Base-by-base conservation (phyloP, 2,329 filamentous ascomycete species). In the Diplocarpon mali region DNA sequence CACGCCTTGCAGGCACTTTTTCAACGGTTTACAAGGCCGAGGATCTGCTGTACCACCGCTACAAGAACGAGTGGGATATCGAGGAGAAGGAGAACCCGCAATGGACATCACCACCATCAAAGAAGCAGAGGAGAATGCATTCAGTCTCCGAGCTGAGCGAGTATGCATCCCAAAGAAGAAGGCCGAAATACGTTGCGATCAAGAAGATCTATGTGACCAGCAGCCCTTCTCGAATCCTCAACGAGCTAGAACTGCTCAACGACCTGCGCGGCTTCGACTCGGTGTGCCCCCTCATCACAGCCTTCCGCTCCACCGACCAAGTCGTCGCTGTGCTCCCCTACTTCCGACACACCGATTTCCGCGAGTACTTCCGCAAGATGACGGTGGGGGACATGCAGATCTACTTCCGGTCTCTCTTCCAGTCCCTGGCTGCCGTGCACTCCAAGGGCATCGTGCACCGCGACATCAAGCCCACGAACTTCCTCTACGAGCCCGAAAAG, bases 171-270 rank as follows among this genome's bases (percentile, higher is more conserved):
- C 63, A 63, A 34, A 67, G 67, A 44, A 68, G 67, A 40, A 73
- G 68, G 53, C 71, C 83, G 17, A 85, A 83, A 61, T 96, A 83
- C 60, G 93, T 98, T 50, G 92, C 93, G 15, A 85, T 98, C 65
- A 98, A 98, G 69, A 98, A 98, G 69, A 98, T 98, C 56, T 98
- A 98, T 64, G 92, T 96, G 53, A 98, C 93, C 0, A 95, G 89
- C 51, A 95, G 88, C 54, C 92, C 92, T 0, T 74, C 81, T 24
- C 85, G 92, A 37, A 96, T 98, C 56, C 78, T 94, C 60, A 98
- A 98, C 67, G 92, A 98, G 65, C 79, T 98, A 14, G 90, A 96
- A 57, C 74, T 98, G 16, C 76, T 98, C 16, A 80, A 94, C 61
- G 88, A 95, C 61, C 75, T 98, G 8, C 78, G 84, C 40, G 77